phyloP scores from a whole-genome alignment of 2,329 filamentous ascomycete genomes.

The Ceratocystis alfenasii region DNA sequence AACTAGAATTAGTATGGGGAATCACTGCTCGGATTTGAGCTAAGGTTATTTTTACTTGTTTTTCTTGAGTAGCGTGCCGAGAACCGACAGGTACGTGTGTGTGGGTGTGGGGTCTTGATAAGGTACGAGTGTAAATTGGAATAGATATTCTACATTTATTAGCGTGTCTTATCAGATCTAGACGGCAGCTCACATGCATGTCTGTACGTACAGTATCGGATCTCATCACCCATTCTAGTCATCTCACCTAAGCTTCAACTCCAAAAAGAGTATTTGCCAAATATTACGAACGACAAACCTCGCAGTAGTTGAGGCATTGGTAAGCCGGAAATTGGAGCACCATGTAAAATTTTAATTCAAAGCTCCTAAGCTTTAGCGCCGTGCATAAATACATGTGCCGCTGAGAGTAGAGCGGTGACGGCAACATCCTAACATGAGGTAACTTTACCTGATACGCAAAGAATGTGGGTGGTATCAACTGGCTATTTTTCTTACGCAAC shows the following conservation, averaged over 20 bases:
- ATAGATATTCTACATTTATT: no score
- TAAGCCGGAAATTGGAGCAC: no score
- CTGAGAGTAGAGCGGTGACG: no score
- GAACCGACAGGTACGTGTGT: constrained; percentile 5
- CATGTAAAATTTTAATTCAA: no score
- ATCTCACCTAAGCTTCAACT: background rate
- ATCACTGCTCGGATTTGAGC: background rate
- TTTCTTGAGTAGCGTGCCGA: constrained; percentile 4
- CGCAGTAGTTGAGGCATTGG: no score
- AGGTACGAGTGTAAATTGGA: background rate
- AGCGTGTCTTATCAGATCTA: background rate
- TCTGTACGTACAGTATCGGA: background rate
- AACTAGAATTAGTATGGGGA: background rate
- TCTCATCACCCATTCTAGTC: no score
- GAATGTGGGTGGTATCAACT: background rate
- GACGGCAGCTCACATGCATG: background rate
- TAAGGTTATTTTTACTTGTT: background rate
- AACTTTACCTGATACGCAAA: no score
- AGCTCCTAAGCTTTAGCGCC: no score
- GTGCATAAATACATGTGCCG: no score
- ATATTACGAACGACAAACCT: no score
- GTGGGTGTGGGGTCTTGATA: background rate
- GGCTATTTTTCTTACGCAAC: background rate
- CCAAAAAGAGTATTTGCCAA: background rate
- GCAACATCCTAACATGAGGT: no score